phyloP scores from a whole-genome alignment of 352 stramenopile species.

The Globisporangium mamillatum region DNA sequence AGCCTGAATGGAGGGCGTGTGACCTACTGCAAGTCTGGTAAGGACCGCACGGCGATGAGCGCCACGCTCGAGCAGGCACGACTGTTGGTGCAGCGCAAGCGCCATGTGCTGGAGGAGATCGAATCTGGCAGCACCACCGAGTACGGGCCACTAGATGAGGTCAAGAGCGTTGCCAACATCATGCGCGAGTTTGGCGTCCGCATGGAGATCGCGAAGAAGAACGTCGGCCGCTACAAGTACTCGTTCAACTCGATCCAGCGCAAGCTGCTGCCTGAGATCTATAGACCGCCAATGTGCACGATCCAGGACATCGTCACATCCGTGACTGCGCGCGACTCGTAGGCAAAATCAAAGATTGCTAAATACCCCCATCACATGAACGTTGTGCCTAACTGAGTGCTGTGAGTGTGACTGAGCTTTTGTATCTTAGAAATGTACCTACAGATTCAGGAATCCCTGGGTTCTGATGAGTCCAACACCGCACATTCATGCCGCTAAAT shows the following conservation, averaged over 20 bases:
- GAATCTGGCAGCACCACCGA: slow-evolving; percentile 42
- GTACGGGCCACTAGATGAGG: slow-evolving; percentile 62
- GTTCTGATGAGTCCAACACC: background rate
- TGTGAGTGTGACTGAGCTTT: background rate
- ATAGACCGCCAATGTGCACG: slow-evolving; percentile 84
- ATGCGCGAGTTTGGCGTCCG: slow-evolving; percentile 91
- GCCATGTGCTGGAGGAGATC: slow-evolving; percentile 72
- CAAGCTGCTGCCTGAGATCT: slow-evolving; percentile 94
- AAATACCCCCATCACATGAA: background rate
- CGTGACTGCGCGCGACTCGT: slow-evolving; percentile 86
- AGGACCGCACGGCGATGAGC: slow-evolving; percentile 97
- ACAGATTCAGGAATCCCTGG: background rate
- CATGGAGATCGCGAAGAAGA: slow-evolving; percentile 96
- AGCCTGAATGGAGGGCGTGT: slow-evolving; percentile 90
- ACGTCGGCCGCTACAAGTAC: slow-evolving; percentile 95
- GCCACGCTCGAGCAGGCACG: slow-evolving; percentile 94
- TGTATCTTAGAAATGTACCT: background rate
- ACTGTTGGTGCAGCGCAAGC: slow-evolving; percentile 79
- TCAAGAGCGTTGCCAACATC: slow-evolving; percentile 81
- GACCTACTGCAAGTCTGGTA: slow-evolving; percentile 98
- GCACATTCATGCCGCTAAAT: background rate
- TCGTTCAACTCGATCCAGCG: slow-evolving; percentile 97
- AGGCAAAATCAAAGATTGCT: slow-evolving; percentile 8
- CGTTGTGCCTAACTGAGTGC: background rate
- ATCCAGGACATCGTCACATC: slow-evolving; percentile 92